phyloP scores from a whole-genome alignment of 257 asterid genomes.

The Penstemon davidsonii region DNA sequence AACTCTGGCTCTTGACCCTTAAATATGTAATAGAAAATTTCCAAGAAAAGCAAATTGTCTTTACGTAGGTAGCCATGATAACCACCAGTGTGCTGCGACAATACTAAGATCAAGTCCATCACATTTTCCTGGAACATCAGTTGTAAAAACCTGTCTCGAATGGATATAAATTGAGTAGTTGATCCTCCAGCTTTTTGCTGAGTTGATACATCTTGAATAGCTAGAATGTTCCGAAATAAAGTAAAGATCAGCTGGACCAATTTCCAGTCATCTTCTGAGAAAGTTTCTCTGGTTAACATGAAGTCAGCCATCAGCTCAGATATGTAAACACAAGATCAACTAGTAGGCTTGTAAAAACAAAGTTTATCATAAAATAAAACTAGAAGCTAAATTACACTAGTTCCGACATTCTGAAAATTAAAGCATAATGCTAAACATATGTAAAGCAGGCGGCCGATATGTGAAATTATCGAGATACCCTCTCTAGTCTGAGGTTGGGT shows the following conservation, averaged over 20 bases:
- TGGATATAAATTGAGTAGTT: constrained; percentile 57
- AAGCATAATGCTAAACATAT: neutral
- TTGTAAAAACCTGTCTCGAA: constrained; percentile 79
- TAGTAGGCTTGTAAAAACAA: constrained; percentile 1
- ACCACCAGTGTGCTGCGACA: constrained; percentile 80
- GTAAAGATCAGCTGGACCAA: constrained; percentile 91
- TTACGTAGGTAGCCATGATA: constrained; percentile 70
- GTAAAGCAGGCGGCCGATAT: neutral
- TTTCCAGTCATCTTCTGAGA: constrained; percentile 97
- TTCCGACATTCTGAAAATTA: neutral
- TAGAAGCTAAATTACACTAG: constrained; percentile 6
- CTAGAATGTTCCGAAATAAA: constrained; percentile 78
- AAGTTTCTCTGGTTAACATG: constrained; percentile 61
- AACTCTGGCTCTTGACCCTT: constrained; percentile 89
- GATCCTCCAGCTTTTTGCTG: constrained; percentile 82
- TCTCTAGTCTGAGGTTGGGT: constrained; percentile 5
- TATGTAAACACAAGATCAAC: neutral
- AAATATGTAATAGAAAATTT: constrained; percentile 68
- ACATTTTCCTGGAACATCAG: constrained; percentile 81
- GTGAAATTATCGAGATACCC: neutral
- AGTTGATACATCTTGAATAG: constrained; percentile 81
- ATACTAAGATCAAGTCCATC: constrained; percentile 80
- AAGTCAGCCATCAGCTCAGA: constrained; percentile 29
- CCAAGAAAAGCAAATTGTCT: constrained; percentile 88
- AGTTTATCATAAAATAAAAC: constrained; percentile 8